A percentile compares a stretch with the other conserved stretches of the same genome.
Evolutionary conservation across 208 protist genomes (phyloP).

Genomic region (Leishmania guyanensis): DNA sequence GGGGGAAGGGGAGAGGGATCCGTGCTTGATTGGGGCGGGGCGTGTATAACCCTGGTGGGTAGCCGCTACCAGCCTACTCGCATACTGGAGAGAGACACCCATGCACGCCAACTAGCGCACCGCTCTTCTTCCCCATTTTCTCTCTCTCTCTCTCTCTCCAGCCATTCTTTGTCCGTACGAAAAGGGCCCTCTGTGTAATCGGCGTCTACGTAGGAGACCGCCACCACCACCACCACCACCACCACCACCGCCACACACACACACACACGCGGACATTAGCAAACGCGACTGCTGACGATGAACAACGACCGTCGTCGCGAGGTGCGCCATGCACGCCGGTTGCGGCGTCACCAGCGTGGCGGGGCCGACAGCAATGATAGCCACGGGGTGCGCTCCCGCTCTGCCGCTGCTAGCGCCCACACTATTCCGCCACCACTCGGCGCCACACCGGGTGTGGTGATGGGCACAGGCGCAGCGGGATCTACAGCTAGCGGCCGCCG

Average conservation of each 20-base stretch:
- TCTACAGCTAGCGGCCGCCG: not conserved
- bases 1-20: too few relatives aligned
- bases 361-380: slow-evolving; percentile 8
- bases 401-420: not conserved
- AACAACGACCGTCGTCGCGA: slow-evolving; percentile 34
- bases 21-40: too few relatives aligned
- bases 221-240: not conserved
- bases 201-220: not conserved
- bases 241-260: not conserved
- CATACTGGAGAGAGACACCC: too few relatives aligned
- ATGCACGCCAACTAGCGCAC: too few relatives aligned
- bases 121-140: too few relatives aligned
- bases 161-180: not conserved
- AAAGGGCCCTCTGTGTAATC: not conserved
- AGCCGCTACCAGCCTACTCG: too few relatives aligned
- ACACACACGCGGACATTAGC: not conserved
- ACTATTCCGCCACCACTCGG: not conserved
- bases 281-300: slow-evolving; percentile 12
- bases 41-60: too few relatives aligned
- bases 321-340: slow-evolving; percentile 34
- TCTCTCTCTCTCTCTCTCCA: not conserved
- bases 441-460: not conserved
- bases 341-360: slow-evolving; percentile 27
- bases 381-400: not conserved
- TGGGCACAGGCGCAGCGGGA: not conserved